phyloP scores from a whole-genome alignment of 2,329 filamentous ascomycete genomes.

The Epichloe sp. region DNA sequence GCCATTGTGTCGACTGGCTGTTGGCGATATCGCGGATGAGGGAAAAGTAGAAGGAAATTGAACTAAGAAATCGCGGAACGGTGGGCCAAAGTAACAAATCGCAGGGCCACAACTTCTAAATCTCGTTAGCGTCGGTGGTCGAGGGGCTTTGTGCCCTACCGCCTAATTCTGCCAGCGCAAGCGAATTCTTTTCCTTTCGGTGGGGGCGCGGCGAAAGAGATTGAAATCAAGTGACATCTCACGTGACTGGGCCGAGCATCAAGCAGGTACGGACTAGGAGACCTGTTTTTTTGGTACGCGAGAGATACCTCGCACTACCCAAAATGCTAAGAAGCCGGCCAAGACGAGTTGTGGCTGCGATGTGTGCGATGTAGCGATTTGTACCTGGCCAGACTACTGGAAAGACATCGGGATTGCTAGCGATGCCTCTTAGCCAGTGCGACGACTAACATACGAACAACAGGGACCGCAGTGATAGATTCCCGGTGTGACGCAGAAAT shows the following conservation, averaged over 20 bases:
- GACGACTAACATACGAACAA: too few relatives aligned
- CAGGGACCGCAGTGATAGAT: too few relatives aligned
- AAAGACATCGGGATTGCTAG: too few relatives aligned
- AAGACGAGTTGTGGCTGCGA: too few relatives aligned
- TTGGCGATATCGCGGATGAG: conserved; percentile 24
- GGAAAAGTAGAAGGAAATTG: conserved; percentile 14
- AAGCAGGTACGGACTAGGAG: too few relatives aligned
- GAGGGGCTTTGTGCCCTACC: conserved; percentile 25
- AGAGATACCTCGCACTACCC: too few relatives aligned
- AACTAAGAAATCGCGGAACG: conserved; percentile 12
- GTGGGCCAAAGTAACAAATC: conserved; percentile 12
- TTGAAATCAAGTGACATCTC: conserved; percentile 4
- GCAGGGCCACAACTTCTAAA: conserved; percentile 15
- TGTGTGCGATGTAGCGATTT: too few relatives aligned
- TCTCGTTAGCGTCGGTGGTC: conserved; percentile 12
- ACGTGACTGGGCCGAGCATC: conserved; percentile 1
- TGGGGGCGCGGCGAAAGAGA: background rate
- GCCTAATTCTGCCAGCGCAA: background rate
- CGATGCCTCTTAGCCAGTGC: too few relatives aligned
- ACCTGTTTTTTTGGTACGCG: too few relatives aligned
- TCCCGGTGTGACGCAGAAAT: too few relatives aligned
- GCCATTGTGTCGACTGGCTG: conserved; percentile 42
- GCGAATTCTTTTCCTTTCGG: background rate
- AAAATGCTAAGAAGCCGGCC: too few relatives aligned
- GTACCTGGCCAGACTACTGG: too few relatives aligned